A percentile compares a stretch with the other conserved stretches of the same genome.
Conservation (phyloP, 31 red algal genomes). For the Odonthalia washingtoniensis region DNA sequence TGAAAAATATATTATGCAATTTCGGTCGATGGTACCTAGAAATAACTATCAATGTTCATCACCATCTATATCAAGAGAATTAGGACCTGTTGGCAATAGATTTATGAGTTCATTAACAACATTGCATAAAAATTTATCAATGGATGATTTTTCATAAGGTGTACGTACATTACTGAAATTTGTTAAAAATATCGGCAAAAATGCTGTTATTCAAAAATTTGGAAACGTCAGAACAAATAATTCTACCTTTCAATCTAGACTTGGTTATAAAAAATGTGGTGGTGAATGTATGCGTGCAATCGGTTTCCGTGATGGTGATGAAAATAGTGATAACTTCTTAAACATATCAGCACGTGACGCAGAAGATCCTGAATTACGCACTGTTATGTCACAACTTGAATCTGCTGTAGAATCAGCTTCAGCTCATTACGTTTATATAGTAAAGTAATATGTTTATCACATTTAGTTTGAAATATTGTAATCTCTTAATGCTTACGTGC, state of each 20-base stretch:
- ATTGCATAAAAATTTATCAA: constrained; percentile 47
- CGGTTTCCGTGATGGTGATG: constrained; percentile 53
- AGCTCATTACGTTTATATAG: not conserved
- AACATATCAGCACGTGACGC: constrained; percentile 48
- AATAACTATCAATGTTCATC: not conserved
- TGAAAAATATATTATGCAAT: constrained; percentile 34
- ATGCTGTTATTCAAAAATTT: constrained; percentile 57
- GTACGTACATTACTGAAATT: constrained; percentile 70
- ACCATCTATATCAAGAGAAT: not conserved
- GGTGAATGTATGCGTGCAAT: constrained; percentile 64
- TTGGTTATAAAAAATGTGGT: constrained; percentile 51
- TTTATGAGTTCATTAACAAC: constrained; percentile 52
- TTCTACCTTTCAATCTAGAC: constrained; percentile 59
- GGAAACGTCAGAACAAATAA: constrained; percentile 64
- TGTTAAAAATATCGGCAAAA: constrained; percentile 61
- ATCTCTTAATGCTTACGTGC: no score
- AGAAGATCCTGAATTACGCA: constrained; percentile 54
- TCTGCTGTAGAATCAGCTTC: constrained; percentile 22
- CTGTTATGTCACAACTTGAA: constrained; percentile 56
- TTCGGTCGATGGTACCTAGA: not conserved
- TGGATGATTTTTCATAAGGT: constrained; percentile 54
- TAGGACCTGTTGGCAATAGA: not conserved
- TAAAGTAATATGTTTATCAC: not conserved
- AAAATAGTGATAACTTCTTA: constrained; percentile 64
- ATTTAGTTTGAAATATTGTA: no score